Base-by-base conservation (phyloP, 129 eudicot species). In the Flaveria sonorensis region DNA sequence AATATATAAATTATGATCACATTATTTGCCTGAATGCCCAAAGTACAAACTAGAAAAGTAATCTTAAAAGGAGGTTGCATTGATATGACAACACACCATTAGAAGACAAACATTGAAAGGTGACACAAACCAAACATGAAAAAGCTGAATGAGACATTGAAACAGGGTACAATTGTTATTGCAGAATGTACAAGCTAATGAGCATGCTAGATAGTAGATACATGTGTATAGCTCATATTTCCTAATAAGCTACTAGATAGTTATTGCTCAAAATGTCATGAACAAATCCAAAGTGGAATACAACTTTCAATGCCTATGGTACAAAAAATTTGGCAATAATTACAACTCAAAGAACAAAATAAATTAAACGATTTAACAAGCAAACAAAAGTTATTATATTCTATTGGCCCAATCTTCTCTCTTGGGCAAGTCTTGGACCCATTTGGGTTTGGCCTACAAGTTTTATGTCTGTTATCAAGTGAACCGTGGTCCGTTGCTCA, bases 101-200 rank as follows among this genome's bases (percentile, higher is more conserved):
- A 74, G 6, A 60, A 23, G 70, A 45, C 78, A 74, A 75, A 63
- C 63, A 75, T 6, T 47, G 23, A 63, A 20, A 75, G 62, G 36
- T 47, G 79, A 75, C 72, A 63, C 15, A 62, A 75, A 32, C 63
- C 79, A 63, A 16, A 75, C 71, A 8, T 12, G 7, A 46, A 64
- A 70, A 63, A 7, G 72, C n/a, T 48, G 20, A 75, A 63, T 7
- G 63, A 19, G 55, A 73, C 68, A 40, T 56, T 62, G 6, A 32
- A 32, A 62, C 68, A 62, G 32, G 59, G 36, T 71, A 71, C 42
- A 28, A 2, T 28, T 51, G 50, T 46, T 11, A 70, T 70, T 45
- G 55, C n/a, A 46, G 11, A 70, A 9, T 18, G 63, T 51, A 47
- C 59, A 21, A 21, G 11, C 13, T 51, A 14, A 51, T 51, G 20